Evolutionary conservation across 2,329 filamentous ascomycete species (phyloP).

Genomic region (Ophiostoma perfectum): DNA sequence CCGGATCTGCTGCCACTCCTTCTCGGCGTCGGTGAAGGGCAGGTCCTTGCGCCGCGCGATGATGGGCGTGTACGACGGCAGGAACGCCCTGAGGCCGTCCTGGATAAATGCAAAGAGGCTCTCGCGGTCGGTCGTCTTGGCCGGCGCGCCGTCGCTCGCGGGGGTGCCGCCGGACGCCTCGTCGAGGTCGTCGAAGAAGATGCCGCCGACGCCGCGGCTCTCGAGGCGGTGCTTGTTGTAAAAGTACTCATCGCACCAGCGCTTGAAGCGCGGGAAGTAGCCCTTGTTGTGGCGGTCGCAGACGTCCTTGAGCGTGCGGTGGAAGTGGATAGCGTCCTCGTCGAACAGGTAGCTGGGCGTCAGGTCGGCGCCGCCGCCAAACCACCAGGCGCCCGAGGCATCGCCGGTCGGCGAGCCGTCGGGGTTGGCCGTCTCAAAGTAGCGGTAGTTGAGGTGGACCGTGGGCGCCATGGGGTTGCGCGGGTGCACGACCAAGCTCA

Average conservation of each 20-base stretch:
- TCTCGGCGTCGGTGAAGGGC: constrained; percentile 79
- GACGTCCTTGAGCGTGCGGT: constrained; percentile 82
- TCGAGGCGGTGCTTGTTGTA: constrained; percentile 87
- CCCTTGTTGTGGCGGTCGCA: constrained; percentile 89
- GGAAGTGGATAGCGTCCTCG: constrained; percentile 95
- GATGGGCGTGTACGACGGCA: constrained; percentile 88
- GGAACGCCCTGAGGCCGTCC: constrained; percentile 77
- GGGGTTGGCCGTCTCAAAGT: constrained; percentile 90
- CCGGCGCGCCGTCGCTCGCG: constrained; percentile 8
- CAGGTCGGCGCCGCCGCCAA: constrained; percentile 88
- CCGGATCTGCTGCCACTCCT: constrained; percentile 93
- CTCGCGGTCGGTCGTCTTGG: constrained; percentile 57
- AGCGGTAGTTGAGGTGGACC: constrained; percentile 96
- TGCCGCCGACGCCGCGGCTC: constrained; percentile 81
- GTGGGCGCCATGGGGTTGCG: constrained; percentile 95
- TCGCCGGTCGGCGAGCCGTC: constrained; percentile 59
- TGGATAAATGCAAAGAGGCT: constrained; percentile 85
- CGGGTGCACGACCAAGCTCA: constrained; percentile 90
- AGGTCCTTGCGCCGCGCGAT: constrained; percentile 84
- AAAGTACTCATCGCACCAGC: constrained; percentile 98
- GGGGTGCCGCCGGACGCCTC: constrained; percentile 51
- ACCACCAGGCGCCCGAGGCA: constrained; percentile 85
- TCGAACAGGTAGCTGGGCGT: constrained; percentile 94
- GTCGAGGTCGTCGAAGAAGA: constrained; percentile 98
- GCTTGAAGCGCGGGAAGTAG: constrained; percentile 93